Evolutionary conservation across 805 yeast genomes (phyloP).

Genomic region (Pichia cephalocereana): DNA sequence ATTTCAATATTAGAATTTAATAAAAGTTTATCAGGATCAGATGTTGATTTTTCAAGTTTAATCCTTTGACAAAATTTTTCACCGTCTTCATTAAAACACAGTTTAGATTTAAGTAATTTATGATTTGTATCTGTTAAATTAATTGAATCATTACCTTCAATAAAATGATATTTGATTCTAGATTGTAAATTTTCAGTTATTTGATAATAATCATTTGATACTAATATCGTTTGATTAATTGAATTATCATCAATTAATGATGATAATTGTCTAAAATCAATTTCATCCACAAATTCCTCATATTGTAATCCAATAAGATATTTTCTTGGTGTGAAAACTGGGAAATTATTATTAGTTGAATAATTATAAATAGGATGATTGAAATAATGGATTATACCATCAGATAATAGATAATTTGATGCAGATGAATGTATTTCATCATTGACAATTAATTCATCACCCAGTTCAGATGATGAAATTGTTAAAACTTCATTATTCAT

Average conservation of each 20-base stretch:
- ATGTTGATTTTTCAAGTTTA: slow-evolving; percentile 31
- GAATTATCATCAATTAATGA: slow-evolving; percentile 46
- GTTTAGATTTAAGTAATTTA: slow-evolving; percentile 39
- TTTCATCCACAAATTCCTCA: slow-evolving; percentile 58
- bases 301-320: slow-evolving; percentile 51
- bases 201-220: slow-evolving; percentile 30
- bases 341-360: slow-evolving; percentile 10
- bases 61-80: slow-evolving; percentile 46
- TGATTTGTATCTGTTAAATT: background rate
- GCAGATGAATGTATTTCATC: slow-evolving; percentile 23
- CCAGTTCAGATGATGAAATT: slow-evolving; percentile 19
- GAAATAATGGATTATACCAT: slow-evolving; percentile 45
- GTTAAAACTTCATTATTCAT: slow-evolving; percentile 20
- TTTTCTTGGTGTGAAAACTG: slow-evolving; percentile 43
- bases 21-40: slow-evolving; percentile 20
- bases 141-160: slow-evolving; percentile 30
- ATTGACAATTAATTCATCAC: slow-evolving; percentile 30
- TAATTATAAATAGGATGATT: slow-evolving; percentile 21
- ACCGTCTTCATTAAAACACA: slow-evolving; percentile 27
- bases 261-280: slow-evolving; percentile 49
- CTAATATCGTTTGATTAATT: slow-evolving; percentile 51
- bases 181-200: slow-evolving; percentile 18
- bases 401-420: slow-evolving; percentile 35
- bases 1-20: slow-evolving; percentile 53
- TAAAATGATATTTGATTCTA: slow-evolving; percentile 56